Evolutionary conservation across 2,329 filamentous ascomycete genomes (phyloP), one percentile per base, ranked within the genome.

Genomic region (Trichoderma harzianum): DNA sequence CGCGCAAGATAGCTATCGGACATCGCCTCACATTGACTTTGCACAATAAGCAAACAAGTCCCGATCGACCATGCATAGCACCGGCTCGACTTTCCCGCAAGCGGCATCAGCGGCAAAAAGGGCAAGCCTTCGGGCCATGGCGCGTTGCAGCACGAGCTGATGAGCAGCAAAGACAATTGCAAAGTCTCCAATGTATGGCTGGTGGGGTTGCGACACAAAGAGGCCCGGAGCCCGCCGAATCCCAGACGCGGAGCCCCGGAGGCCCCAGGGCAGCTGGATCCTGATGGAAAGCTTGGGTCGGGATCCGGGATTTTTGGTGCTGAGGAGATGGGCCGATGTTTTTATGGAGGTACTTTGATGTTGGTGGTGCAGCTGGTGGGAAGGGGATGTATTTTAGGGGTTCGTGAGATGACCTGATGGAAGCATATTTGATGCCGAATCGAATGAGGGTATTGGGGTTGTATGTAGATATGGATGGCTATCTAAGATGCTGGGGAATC

Each of bases 221-320:
- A 34, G 70, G 66, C n/a, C 67, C 77, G 76, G 77, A 78, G 74
- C 74, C 76, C 77, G 77, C 77, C 77, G 77, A 78, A 69, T 47
- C 73, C 77, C 77, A 76, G 72, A 68, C 73, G 73, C 72, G 69
- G 69, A 61, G 73, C 62, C 34, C 71, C 69, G 74, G 70, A 26
- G 43, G 47, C 21, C 36, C 66, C 57, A 69, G 63, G 63, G 16
- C 10, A 21, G 62, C 36, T 21, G 39, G 26, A 30, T 64, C 18
- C 36, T 53, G 47, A 7, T 53, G 11, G 47, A 12, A 53, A n/a
- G 47, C 18, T 47, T 32, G 26, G 24, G n/a, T 34, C 47, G 47
- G 47, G 47, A 53, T 32, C 57, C 32, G 61, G 39, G n/a, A 7
- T 24, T 34, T 24, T 47, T 47, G n/a, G n/a, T 30, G 28, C 24